A percentile compares a stretch with the other conserved stretches of the same genome.
Conservation (phyloP, 1,284 basidiomycete species). For the Malassezia nana region DNA sequence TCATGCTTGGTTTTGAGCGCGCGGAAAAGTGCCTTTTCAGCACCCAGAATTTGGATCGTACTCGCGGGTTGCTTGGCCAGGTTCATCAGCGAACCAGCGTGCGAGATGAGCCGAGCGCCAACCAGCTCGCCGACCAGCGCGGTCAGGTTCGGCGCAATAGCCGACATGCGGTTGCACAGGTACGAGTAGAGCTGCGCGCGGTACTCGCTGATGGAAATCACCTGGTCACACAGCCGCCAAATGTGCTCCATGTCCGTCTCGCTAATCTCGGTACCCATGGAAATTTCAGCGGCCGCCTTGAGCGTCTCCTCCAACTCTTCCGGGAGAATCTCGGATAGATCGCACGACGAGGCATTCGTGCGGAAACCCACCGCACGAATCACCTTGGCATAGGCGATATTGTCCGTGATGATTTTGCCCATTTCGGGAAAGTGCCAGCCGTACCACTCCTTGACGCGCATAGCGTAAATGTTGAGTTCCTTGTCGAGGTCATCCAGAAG, state of each 20-base stretch:
- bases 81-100: slow-evolving; percentile 86
- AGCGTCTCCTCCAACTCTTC: slow-evolving; percentile 71
- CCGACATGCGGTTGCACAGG: slow-evolving; percentile 89
- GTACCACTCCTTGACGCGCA: slow-evolving; percentile 99
- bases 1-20: slow-evolving; percentile 98
- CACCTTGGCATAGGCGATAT: slow-evolving; percentile 81
- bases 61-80: slow-evolving; percentile 94
- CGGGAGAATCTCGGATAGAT: slow-evolving; percentile 79
- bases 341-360: slow-evolving; percentile 76
- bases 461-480: slow-evolving; percentile 97
- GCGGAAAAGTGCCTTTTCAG: slow-evolving; percentile 95
- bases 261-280: slow-evolving; percentile 97
- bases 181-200: slow-evolving; percentile 87
- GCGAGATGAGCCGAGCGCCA: slow-evolving; percentile 87
- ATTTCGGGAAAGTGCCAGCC: slow-evolving; percentile 99
- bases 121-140: slow-evolving; percentile 93
- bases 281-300: slow-evolving; percentile 84
- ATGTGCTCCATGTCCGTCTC: slow-evolving; percentile 91
- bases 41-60: slow-evolving; percentile 94
- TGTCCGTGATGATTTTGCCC: slow-evolving; percentile 95
- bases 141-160: slow-evolving; percentile 92
- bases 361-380: slow-evolving; percentile 52
- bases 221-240: slow-evolving; percentile 87
- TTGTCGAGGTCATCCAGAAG: slow-evolving; percentile 96
- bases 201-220: slow-evolving; percentile 89